Percentiles rank a stretch among this genome's conserved stretches.
phyloP scores from a whole-genome alignment of 768 basidiomycete genomes.

The Hypsizygus marmoreus region DNA sequence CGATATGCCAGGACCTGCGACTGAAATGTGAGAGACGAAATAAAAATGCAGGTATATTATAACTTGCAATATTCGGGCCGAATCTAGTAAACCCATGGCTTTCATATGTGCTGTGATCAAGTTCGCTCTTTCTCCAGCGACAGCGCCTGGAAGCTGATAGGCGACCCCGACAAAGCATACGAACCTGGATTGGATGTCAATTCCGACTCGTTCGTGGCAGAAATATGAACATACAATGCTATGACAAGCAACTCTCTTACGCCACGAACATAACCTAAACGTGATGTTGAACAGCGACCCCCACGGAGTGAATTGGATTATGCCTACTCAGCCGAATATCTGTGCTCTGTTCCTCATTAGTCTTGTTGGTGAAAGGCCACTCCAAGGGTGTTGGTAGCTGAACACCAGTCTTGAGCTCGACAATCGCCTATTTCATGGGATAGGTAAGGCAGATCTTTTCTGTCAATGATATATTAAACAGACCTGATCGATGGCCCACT shows the following conservation, averaged over 20 bases:
- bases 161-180: slow-evolving; percentile 71
- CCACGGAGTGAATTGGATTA: background rate
- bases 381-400: slow-evolving; percentile 59
- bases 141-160: slow-evolving; percentile 76
- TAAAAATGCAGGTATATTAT: background rate
- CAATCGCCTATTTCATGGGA: slow-evolving; percentile 55
- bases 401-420: slow-evolving; percentile 64
- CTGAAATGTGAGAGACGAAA: background rate
- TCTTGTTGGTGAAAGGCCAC: slow-evolving; percentile 73
- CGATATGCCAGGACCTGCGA: slow-evolving; percentile 63
- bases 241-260: slow-evolving; percentile 64
- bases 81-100: slow-evolving; percentile 77
- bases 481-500: slow-evolving; percentile 77
- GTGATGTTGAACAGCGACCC: slow-evolving; percentile 6
- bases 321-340: slow-evolving; percentile 57
- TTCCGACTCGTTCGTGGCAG: background rate
- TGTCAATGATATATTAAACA: slow-evolving; percentile 15
- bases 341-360: slow-evolving; percentile 62
- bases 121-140: slow-evolving; percentile 65
- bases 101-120: slow-evolving; percentile 72
- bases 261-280: slow-evolving; percentile 61
- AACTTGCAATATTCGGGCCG: slow-evolving; percentile 61
- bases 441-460: slow-evolving; percentile 2
- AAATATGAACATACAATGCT: slow-evolving; percentile 51
- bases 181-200: slow-evolving; percentile 44